Percentiles rank a stretch among this genome's conserved stretches.
Evolutionary conservation across 306 rosid species (phyloP).

Genomic region (Erythrophleum fordii): DNA sequence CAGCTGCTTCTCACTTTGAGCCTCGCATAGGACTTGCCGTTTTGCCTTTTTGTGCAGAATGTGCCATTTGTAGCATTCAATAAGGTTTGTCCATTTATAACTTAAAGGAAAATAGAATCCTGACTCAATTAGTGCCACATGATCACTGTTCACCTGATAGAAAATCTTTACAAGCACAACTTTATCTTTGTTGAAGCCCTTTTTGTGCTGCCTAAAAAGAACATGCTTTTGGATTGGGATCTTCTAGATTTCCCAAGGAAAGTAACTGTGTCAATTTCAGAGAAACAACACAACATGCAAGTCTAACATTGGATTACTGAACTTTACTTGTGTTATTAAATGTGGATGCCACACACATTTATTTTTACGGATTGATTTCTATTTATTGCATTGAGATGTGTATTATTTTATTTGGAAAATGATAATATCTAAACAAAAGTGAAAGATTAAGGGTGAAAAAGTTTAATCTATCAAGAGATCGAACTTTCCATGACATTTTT

Average conservation of each 20-base stretch:
- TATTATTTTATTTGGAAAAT: neutral
- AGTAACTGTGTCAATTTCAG: neutral
- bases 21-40: constrained; percentile 78
- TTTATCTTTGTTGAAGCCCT: neutral
- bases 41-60: constrained; percentile 83
- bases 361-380: neutral
- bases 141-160: constrained; percentile 5
- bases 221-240: neutral
- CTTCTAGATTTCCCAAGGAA: neutral
- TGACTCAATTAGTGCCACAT: constrained; percentile 10
- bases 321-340: neutral
- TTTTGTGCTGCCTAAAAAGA: neutral
- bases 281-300: neutral
- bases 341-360: neutral
- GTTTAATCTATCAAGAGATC: neutral
- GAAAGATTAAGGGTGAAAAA: too few species aligned
- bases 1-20: constrained; percentile 75
- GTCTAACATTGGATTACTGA: neutral
- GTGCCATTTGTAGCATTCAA: constrained; percentile 91
- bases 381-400: neutral
- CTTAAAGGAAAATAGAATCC: neutral
- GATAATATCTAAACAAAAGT: neutral
- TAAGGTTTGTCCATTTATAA: constrained; percentile 57
- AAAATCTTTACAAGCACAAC: neutral
- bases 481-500: too few species aligned